Evolutionary conservation across 805 yeast species (phyloP).

Genomic region (Cyberlindnera amylophila): DNA sequence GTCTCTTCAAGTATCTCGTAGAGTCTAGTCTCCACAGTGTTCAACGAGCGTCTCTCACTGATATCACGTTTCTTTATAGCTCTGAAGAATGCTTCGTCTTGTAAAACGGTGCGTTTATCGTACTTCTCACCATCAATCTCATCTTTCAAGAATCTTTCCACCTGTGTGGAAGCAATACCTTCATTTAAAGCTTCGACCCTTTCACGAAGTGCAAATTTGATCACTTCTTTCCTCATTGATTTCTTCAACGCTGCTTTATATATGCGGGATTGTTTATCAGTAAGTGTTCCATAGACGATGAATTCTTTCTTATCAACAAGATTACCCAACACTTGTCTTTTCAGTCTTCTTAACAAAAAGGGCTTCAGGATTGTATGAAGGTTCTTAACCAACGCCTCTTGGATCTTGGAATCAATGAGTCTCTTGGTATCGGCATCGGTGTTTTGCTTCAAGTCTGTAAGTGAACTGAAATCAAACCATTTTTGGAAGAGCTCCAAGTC

Average conservation of each 20-base stretch:
- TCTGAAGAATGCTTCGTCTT: conserved; percentile 16
- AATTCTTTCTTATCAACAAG: conserved; percentile 92
- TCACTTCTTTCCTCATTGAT: conserved; percentile 40
- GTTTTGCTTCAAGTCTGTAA: conserved; percentile 37
- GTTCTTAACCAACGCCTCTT: conserved; percentile 63
- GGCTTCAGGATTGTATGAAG: conserved; percentile 88
- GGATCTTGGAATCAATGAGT: conserved; percentile 53
- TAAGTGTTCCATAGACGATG: conserved; percentile 66
- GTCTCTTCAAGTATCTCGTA: conserved; percentile 20
- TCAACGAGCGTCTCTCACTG: background rate
- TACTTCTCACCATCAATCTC: conserved; percentile 32
- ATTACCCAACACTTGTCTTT: conserved; percentile 61
- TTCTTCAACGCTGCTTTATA: conserved; percentile 49
- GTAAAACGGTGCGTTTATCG: conserved; percentile 14
- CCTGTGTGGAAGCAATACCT: conserved; percentile 24
- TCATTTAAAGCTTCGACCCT: conserved; percentile 41
- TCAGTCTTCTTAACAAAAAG: conserved; percentile 77
- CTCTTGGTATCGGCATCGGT: conserved; percentile 39
- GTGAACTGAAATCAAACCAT: conserved; percentile 84
- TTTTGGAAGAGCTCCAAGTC: conserved; percentile 86
- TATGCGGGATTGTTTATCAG: conserved; percentile 58
- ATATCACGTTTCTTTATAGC: conserved; percentile 12
- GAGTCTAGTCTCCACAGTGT: conserved; percentile 14
- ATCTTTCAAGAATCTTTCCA: conserved; percentile 41
- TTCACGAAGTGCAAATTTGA: conserved; percentile 47